A percentile compares a stretch with the other conserved stretches of the same genome.
Evolutionary conservation across 202 grass and related monocot genomes (phyloP).

Genomic region (Dendrocalamus latiflorus): DNA sequence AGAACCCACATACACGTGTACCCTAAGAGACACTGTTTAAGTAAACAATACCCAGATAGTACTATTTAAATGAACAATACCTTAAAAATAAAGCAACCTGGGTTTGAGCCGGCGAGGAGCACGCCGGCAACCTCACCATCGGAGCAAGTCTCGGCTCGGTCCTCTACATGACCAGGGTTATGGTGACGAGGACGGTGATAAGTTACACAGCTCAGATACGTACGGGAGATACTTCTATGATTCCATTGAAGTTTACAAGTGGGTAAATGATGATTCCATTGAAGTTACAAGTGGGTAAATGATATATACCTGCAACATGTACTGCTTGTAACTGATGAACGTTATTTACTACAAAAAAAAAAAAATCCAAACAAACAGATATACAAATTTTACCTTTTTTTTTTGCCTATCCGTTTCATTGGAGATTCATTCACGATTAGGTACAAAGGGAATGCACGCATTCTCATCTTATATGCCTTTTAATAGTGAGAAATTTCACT

Average conservation of each 20-base stretch:
- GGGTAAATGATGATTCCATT: neutral
- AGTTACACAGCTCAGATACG: neutral
- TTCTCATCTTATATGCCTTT: neutral
- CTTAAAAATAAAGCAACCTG: no score
- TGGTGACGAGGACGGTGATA: neutral
- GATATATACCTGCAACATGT: neutral
- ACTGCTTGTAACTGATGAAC: neutral
- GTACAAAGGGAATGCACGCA: neutral
- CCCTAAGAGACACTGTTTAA: no score
- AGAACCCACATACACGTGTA: no score
- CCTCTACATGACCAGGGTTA: no score
- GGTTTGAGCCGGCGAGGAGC: no score
- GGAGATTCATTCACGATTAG: neutral
- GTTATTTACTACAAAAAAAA: neutral
- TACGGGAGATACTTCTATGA: neutral
- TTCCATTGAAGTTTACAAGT: neutral
- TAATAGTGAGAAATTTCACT: neutral
- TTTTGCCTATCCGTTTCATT: neutral
- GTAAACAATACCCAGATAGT: no score
- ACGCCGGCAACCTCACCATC: no score
- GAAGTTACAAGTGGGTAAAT: neutral
- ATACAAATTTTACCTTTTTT: neutral
- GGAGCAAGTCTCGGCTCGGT: no score
- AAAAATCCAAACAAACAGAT: no score
- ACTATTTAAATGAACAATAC: no score